Evolutionary conservation across 306 rosid genomes (phyloP), one percentile per base, ranked within the genome.

Genomic region (Lotus japonicus): DNA sequence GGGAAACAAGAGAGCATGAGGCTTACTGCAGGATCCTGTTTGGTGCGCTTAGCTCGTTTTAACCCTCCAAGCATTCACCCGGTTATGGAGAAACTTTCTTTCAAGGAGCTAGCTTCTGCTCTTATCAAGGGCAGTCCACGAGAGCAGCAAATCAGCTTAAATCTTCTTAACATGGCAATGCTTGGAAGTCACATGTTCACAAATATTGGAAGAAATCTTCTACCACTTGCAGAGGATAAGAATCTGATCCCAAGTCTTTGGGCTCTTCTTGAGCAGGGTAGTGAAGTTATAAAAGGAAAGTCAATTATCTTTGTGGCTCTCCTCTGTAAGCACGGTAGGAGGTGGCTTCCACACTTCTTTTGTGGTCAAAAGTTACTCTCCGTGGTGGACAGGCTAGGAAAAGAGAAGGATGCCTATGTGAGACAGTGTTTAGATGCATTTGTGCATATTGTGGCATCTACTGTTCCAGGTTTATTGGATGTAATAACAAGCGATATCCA

Each of bases 1-100:
- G 97, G 96, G 77, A 94, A 94, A 80, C 96, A 81, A 76, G 99
- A 90, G 85, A 94, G 89, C 77, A 81, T 84, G 83, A 88, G 97
- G 79, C 97, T 94, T 75, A 88, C 99, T 18, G 99, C 97, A 73
- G 99, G 97, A 38, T 94, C 99, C 42, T 94, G 97, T 76, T 83
- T 94, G 78, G 99, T 90, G 66, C 99, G 99, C 80, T 81, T 94
- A 17, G 90, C 75, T 74, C 94, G 92, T 72, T 94, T 94, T 73
- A 90, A 77, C 72, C 95, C 96, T 70, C 79, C 94, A 19, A 85
- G 84, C 80, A 79, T 81, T 78, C 96, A 90, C 70, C 75, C 86
- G 19, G 90, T 94, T 63, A 55, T 80, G 45, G 97, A 90, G 68
- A 90, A 85, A 78, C 84, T 88, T 65, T 84, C 99, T 13, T 82